phyloP scores from a whole-genome alignment of 2,329 filamentous ascomycete species.

The Xylariaceae sp. region DNA sequence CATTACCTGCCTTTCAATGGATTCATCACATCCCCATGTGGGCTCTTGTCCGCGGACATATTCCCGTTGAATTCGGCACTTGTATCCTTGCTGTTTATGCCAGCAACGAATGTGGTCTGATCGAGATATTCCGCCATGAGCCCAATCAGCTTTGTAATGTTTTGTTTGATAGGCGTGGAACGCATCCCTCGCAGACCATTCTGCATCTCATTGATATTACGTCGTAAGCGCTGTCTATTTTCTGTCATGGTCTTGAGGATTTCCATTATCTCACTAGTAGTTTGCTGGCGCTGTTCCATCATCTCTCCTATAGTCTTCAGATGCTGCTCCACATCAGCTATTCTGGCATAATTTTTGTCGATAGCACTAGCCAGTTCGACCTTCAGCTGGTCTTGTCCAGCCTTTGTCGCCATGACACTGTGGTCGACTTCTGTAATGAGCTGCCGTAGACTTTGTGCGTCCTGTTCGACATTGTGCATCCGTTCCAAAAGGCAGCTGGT shows the following conservation, averaged over 20 bases:
- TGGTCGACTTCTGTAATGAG: constrained; percentile 2
- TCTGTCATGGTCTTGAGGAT: neutral
- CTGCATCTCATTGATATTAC: neutral
- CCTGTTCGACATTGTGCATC: constrained; percentile 5
- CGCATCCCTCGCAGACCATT: neutral
- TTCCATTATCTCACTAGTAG: neutral
- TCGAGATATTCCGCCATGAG: neutral
- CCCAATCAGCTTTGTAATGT: constrained; percentile 3
- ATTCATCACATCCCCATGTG: neutral
- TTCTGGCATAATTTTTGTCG: neutral
- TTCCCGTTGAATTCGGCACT: neutral
- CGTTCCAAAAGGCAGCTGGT: neutral
- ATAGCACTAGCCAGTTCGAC: neutral
- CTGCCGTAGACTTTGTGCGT: constrained; percentile 8
- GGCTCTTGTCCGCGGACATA: neutral
- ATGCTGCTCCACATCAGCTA: neutral
- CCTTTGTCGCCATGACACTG: neutral
- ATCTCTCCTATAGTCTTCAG: neutral
- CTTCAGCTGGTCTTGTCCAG: neutral
- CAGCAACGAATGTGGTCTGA: neutral
- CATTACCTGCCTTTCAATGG: neutral
- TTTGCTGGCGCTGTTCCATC: constrained; percentile 1
- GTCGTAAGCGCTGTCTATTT: neutral
- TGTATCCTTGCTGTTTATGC: neutral
- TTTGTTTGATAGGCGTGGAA: neutral